phyloP scores from a whole-genome alignment of 768 basidiomycete species.

The Tylopilus sp. region DNA sequence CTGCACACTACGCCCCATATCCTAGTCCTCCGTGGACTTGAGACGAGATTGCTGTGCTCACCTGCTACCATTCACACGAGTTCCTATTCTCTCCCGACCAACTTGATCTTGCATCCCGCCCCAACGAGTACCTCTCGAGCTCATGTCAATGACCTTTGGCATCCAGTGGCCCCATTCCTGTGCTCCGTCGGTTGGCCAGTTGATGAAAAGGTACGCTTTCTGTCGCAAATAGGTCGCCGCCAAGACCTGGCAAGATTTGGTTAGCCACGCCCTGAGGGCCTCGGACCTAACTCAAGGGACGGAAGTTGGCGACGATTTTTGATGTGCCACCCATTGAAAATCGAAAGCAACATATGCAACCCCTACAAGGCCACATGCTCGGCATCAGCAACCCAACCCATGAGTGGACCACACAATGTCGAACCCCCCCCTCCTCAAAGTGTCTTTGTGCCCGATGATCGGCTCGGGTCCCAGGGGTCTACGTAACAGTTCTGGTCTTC shows the following conservation, averaged over 20 bases:
- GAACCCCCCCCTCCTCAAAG: neutral
- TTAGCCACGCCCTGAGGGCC: neutral
- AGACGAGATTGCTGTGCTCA: conserved; percentile 10
- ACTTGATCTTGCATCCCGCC: no score
- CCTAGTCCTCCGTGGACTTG: conserved; percentile 10
- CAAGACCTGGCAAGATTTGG: conserved; percentile 9
- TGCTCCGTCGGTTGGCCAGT: conserved; percentile 12
- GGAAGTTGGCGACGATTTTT: neutral
- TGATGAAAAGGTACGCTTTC: conserved; percentile 11
- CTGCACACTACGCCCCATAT: neutral
- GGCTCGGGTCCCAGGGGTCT: neutral
- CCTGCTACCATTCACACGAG: conserved; percentile 11
- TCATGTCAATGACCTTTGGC: neutral
- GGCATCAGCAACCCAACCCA: no score
- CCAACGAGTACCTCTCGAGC: neutral
- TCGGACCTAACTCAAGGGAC: conserved; percentile 3
- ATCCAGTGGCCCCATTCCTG: conserved; percentile 12
- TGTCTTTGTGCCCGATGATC: neutral
- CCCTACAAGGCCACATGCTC: no score
- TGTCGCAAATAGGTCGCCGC: conserved; percentile 2
- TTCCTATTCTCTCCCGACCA: no score
- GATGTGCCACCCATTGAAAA: neutral
- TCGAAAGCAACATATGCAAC: neutral
- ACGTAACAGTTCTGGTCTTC: conserved; percentile 11
- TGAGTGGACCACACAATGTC: neutral